Percentiles rank a stretch among this genome's conserved stretches.
These are phyloP conservation scores for Dendrobium nobile DNA, from an alignment of 106 monocot genomes.

Conservation along the genomic window DNA sequence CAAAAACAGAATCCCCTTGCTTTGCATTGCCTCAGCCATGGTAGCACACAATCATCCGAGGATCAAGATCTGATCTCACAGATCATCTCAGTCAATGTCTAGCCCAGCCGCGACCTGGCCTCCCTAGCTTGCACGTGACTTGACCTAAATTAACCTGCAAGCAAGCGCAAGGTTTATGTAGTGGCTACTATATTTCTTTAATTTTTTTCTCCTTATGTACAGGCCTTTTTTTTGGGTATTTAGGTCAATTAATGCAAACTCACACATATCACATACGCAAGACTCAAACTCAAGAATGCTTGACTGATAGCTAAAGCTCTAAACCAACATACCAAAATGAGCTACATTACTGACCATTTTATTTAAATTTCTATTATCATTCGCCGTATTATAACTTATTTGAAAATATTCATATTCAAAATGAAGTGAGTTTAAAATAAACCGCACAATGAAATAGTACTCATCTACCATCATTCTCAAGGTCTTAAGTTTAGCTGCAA, in stretches of 20 bases:
- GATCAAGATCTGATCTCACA: too few species aligned
- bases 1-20: too few species aligned
- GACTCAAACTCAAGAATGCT: too few species aligned
- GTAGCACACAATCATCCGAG: too few species aligned
- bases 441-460: slow-evolving; percentile 8
- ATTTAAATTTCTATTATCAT: slow-evolving; percentile 12
- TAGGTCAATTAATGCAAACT: too few species aligned
- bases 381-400: slow-evolving; percentile 11
- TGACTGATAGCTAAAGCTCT: too few species aligned
- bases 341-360: slow-evolving; percentile 1
- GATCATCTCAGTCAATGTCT: too few species aligned
- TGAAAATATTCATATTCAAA: slow-evolving; percentile 6
- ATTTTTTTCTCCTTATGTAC: slow-evolving; percentile 1
- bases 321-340: neutral
- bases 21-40: too few species aligned
- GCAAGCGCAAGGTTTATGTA: neutral
- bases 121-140: too few species aligned
- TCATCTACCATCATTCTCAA: neutral
- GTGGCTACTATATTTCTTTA: slow-evolving; percentile 8
- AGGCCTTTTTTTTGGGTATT: too few species aligned
- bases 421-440: slow-evolving; percentile 11
- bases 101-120: too few species aligned
- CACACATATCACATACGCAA: too few species aligned
- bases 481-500: slow-evolving; percentile 9
- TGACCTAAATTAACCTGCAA: neutral